These are phyloP conservation scores for Monosporascus sp. DNA, from an alignment of 2,329 filamentous ascomycete species.

Conservation along the genomic window DNA sequence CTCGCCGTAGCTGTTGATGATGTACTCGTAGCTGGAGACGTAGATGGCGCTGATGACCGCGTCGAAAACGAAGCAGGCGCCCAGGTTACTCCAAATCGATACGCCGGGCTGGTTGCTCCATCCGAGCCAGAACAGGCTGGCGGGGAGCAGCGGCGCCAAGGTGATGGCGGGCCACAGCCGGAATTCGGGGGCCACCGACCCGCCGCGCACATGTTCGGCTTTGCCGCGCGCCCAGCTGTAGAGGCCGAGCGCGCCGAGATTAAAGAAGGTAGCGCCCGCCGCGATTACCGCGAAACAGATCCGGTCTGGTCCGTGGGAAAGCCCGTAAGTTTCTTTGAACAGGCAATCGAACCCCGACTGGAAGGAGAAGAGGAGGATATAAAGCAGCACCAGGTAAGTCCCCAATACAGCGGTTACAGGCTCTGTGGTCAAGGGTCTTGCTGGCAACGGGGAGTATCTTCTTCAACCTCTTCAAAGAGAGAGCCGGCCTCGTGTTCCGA, in stretches of 20 bases:
- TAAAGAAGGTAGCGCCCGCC: conserved; percentile 32
- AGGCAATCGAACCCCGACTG: conserved; percentile 47
- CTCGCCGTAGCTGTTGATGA: no score
- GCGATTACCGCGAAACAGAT: conserved; percentile 42
- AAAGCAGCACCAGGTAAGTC: conserved; percentile 42
- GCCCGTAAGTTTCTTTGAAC: conserved; percentile 43
- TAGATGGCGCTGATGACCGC: no score
- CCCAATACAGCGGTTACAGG: conserved; percentile 42
- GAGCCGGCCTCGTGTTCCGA: conserved; percentile 37
- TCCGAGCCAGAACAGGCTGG: conserved; percentile 53
- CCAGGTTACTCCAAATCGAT: no score
- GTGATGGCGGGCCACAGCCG: conserved; percentile 46
- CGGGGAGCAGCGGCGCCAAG: conserved; percentile 23
- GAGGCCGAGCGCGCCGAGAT: conserved; percentile 36
- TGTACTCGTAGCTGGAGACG: no score
- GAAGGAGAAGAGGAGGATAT: conserved; percentile 39
- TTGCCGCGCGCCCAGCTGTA: conserved; percentile 38
- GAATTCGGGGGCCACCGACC: conserved; percentile 45
- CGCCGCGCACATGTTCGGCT: conserved; percentile 34
- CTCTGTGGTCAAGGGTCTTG: conserved; percentile 36
- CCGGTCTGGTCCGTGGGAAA: conserved; percentile 38
- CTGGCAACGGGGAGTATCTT: conserved; percentile 35
- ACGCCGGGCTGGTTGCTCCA: conserved; percentile 39
- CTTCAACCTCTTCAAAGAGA: conserved; percentile 28
- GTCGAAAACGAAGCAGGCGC: no score